Conservation (phyloP, 1,284 basidiomycete genomes). For the Meripilus lineatus region DNA sequence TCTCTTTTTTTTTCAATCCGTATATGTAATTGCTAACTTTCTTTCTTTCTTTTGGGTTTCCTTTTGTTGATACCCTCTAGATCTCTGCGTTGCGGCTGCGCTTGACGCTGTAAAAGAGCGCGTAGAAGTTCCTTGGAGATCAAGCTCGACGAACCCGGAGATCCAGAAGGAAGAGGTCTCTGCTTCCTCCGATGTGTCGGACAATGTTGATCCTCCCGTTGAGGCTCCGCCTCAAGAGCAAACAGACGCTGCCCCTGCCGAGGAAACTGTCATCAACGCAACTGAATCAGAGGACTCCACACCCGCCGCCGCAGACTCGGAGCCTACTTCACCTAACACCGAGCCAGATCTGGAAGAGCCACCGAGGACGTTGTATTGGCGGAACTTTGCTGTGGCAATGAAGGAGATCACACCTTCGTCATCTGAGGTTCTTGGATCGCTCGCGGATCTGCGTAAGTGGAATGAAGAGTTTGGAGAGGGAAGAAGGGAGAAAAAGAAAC, state of each 20-base stretch:
- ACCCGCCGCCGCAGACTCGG: not conserved
- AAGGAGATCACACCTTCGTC: conserved; percentile 85
- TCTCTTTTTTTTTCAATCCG: not conserved
- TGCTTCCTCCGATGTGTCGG: conserved; percentile 1
- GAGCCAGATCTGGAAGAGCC: conserved; percentile 7
- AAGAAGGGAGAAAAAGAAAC: conserved; percentile 51
- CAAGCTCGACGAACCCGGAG: conserved; percentile 8
- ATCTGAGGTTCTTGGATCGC: conserved; percentile 74
- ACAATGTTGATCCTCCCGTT: not conserved
- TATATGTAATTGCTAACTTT: too few species aligned
- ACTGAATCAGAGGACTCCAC: not conserved
- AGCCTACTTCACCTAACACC: not conserved
- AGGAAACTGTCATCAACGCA: not conserved
- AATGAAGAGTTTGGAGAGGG: conserved; percentile 91
- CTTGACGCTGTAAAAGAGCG: conserved; percentile 85
- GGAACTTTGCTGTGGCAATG: conserved; percentile 78
- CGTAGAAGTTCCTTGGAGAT: conserved; percentile 68
- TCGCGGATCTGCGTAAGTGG: conserved; percentile 84
- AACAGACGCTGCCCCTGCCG: not conserved
- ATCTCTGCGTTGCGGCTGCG: conserved; percentile 86
- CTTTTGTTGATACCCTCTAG: conserved; percentile 35
- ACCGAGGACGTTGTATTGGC: conserved; percentile 45
- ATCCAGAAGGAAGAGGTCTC: conserved; percentile 6
- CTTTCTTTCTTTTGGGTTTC: conserved; percentile 4
- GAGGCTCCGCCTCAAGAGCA: not conserved